These are phyloP conservation scores for Komagataella populi DNA, from an alignment of 805 yeast genomes.

Conservation along the genomic window DNA sequence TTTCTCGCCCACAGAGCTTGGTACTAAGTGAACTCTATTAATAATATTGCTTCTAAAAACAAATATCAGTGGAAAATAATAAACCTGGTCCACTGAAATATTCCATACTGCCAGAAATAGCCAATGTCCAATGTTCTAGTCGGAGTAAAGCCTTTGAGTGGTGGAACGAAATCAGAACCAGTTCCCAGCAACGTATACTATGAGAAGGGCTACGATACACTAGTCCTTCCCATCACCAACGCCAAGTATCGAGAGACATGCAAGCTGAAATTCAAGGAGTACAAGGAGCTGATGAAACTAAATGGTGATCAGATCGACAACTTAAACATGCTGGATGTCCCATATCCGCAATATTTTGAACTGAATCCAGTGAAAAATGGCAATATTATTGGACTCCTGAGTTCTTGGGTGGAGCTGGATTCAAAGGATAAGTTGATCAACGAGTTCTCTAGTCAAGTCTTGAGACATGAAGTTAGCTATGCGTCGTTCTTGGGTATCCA, in stretches of 20 bases:
- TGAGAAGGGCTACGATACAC: constrained; percentile 31
- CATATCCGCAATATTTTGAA: constrained; percentile 26
- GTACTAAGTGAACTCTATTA: neutral
- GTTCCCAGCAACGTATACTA: neutral
- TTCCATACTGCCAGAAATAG: neutral
- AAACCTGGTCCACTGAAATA: neutral
- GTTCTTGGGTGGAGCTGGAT: constrained; percentile 64
- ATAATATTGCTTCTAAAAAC: neutral
- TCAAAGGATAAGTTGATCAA: constrained; percentile 33
- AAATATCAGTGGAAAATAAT: neutral
- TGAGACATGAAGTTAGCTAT: constrained; percentile 43
- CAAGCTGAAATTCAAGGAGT: constrained; percentile 20
- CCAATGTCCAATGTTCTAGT: neutral
- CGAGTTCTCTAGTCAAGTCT: constrained; percentile 40
- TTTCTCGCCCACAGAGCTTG: neutral
- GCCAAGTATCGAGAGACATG: constrained; percentile 30
- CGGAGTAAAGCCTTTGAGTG: neutral
- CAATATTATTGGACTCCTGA: constrained; percentile 38
- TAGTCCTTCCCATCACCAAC: constrained; percentile 43
- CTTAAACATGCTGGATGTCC: constrained; percentile 18
- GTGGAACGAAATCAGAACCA: neutral
- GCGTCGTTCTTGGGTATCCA: constrained; percentile 46
- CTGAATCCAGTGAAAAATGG: constrained; percentile 27
- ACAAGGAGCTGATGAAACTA: constrained; percentile 8
- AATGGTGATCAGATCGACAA: neutral